Evolutionary conservation across 495 filamentous ascomycete species (phyloP).

Genomic region (Talaromyces adpressus): DNA sequence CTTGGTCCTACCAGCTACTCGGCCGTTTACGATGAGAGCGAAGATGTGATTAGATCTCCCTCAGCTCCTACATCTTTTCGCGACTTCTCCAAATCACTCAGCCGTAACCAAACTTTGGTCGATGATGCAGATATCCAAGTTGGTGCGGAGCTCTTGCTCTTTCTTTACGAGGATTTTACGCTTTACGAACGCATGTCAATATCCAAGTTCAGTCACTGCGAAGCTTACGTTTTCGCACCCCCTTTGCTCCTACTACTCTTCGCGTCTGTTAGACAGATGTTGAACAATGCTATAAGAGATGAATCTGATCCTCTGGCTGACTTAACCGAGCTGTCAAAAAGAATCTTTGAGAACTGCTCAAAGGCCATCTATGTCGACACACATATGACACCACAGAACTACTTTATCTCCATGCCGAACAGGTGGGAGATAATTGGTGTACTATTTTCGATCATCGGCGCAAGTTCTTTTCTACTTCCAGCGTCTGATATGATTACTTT

Average conservation of each 20-base stretch:
- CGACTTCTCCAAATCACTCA: conserved; percentile 3
- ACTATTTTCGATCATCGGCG: conserved; percentile 17
- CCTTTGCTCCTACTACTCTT: conserved; percentile 15
- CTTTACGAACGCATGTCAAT: conserved; percentile 19
- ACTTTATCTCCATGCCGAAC: conserved; percentile 6
- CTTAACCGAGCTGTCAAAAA: conserved; percentile 13
- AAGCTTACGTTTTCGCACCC: conserved; percentile 17
- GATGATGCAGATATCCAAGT: conserved; percentile 15
- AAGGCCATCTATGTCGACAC: conserved; percentile 11
- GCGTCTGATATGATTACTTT: conserved; percentile 7
- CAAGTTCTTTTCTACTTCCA: conserved; percentile 13
- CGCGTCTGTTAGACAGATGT: conserved; percentile 13
- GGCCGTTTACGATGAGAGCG: conserved; percentile 22
- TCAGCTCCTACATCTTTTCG: conserved; percentile 1
- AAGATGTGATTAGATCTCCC: neutral
- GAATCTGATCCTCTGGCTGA: conserved; percentile 6
- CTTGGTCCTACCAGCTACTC: conserved; percentile 39
- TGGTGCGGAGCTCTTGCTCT: conserved; percentile 17
- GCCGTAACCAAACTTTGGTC: neutral
- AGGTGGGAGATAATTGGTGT: conserved; percentile 23
- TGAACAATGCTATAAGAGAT: conserved; percentile 7
- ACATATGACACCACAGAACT: conserved; percentile 17
- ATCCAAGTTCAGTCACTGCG: conserved; percentile 13
- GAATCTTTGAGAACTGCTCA: conserved; percentile 17
- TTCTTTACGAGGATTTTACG: conserved; percentile 16